Evolutionary conservation across 495 filamentous ascomycete species (phyloP).

Genomic region (Penicillium desertorum): DNA sequence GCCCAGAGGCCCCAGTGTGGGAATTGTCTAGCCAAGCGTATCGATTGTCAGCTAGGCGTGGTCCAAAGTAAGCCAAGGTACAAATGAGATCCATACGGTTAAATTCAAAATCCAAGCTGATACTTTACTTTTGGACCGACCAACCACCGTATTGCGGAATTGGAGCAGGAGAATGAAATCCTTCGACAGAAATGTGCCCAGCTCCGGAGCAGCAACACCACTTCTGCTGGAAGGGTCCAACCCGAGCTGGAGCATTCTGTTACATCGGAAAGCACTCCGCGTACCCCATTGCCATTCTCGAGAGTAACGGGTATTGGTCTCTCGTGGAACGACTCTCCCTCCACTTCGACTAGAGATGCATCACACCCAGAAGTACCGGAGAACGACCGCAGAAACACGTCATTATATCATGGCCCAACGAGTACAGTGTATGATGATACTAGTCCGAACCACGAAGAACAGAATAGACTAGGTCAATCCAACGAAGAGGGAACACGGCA

Average conservation of each 20-base stretch:
- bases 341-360: slow-evolving; percentile 11
- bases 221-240: slow-evolving; percentile 1
- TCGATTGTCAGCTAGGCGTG: slow-evolving; percentile 23
- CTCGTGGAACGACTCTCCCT: slow-evolving; percentile 16
- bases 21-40: slow-evolving; percentile 25
- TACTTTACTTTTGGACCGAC: slow-evolving; percentile 21
- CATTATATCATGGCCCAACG: slow-evolving; percentile 35
- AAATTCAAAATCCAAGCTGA: not conserved
- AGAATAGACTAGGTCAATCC: slow-evolving; percentile 11
- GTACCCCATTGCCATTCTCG: slow-evolving; percentile 4
- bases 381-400: slow-evolving; percentile 20
- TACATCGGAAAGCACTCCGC: slow-evolving; percentile 11
- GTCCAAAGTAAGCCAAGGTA: slow-evolving; percentile 28
- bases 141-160: slow-evolving; percentile 28
- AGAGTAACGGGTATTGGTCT: slow-evolving; percentile 8
- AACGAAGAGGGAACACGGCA: slow-evolving; percentile 24
- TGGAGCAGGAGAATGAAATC: slow-evolving; percentile 31
- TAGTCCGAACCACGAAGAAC: slow-evolving; percentile 10
- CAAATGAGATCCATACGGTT: not conserved
- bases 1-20: slow-evolving; percentile 28
- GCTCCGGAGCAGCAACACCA: slow-evolving; percentile 1
- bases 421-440: slow-evolving; percentile 35
- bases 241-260: slow-evolving; percentile 8
- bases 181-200: slow-evolving; percentile 20
- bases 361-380: slow-evolving; percentile 29